Conservation (phyloP, 257 asterid species). For the Solanum tarijense region DNA sequence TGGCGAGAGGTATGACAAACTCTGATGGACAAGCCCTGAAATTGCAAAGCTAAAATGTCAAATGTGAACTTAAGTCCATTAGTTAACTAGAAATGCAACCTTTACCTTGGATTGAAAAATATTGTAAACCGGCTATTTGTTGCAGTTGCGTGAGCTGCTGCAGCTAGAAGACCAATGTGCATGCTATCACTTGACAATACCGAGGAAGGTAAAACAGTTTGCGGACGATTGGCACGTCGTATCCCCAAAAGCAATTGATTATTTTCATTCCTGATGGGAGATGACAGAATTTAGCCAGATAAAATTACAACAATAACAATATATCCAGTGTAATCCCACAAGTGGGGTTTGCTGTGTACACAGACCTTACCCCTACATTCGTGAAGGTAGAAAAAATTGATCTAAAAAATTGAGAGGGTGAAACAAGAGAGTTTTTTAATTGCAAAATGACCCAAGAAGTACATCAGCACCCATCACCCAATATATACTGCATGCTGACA, state of each 20-base stretch:
- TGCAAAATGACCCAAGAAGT: background rate
- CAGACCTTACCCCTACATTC: background rate
- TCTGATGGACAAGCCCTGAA: constrained; percentile 87
- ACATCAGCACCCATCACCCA: background rate
- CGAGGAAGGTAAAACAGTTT: constrained; percentile 79
- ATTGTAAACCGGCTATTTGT: constrained; percentile 86
- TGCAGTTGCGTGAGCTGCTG: constrained; percentile 89
- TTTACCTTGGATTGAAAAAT: constrained; percentile 81
- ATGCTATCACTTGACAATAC: constrained; percentile 88
- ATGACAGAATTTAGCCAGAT: background rate
- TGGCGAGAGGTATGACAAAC: constrained; percentile 82
- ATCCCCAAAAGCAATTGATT: constrained; percentile 80
- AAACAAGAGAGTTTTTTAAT: background rate
- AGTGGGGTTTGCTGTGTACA: background rate
- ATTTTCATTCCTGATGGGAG: constrained; percentile 61
- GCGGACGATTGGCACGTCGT: constrained; percentile 79
- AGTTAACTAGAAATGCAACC: background rate
- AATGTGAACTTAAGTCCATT: background rate
- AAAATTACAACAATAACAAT: background rate
- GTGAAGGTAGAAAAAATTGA: background rate
- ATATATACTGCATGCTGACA: background rate
- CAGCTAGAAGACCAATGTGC: constrained; percentile 97
- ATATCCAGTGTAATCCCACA: background rate
- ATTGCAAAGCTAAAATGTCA: constrained; percentile 2
- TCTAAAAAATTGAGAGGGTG: background rate